Conservation (phyloP, 2,329 filamentous ascomycete species). For the Aspergillus piperis region DNA sequence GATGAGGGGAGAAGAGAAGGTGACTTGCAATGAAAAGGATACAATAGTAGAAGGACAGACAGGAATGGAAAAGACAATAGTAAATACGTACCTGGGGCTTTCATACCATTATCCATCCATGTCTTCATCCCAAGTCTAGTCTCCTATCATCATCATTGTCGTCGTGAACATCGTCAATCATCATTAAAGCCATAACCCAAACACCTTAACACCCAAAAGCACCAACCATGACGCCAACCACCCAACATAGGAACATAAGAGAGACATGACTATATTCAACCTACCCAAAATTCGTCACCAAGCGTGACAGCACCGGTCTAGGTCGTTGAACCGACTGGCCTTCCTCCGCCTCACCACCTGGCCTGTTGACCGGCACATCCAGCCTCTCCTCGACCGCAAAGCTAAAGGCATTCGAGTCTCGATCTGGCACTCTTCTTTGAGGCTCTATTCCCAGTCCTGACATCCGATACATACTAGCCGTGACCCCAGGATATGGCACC, state of each 20-base stretch:
- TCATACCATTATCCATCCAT: background rate
- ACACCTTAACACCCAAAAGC: background rate
- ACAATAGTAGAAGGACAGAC: too few species aligned
- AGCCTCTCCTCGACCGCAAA: background rate
- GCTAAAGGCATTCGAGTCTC: background rate
- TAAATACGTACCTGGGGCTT: too few species aligned
- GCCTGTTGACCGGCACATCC: background rate
- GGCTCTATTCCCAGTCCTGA: background rate
- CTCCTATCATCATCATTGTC: background rate
- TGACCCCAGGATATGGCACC: background rate
- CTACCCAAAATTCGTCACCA: slow-evolving; percentile 38
- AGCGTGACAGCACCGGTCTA: slow-evolving; percentile 38
- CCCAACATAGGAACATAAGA: background rate
- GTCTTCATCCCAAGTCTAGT: background rate
- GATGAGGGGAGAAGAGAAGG: too few species aligned
- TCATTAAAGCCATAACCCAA: background rate
- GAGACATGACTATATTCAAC: background rate
- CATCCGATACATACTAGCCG: background rate
- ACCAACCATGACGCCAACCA: background rate
- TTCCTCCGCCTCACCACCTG: background rate
- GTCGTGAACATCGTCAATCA: background rate
- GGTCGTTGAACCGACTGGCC: slow-evolving; percentile 24
- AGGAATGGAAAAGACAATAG: too few species aligned
- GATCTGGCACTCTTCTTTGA: background rate
- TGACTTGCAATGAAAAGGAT: too few species aligned